Conservation (phyloP, 768 basidiomycete species). For the Pilatotrama ljubarskyi region DNA sequence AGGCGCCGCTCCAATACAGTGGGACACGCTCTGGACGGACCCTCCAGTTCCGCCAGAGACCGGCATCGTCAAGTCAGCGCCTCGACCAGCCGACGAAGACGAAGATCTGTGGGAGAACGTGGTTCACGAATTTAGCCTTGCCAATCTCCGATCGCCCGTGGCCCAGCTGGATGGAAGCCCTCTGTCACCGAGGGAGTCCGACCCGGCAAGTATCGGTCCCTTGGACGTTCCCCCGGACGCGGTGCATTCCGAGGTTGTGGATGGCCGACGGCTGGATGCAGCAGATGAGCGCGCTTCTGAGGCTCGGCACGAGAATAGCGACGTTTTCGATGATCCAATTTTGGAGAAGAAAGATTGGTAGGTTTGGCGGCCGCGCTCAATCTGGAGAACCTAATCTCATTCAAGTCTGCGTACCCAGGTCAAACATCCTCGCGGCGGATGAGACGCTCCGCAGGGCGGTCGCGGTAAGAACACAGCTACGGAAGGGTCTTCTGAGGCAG, state of each 20-base stretch:
- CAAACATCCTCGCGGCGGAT: background rate
- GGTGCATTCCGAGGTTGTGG: background rate
- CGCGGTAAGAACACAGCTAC: background rate
- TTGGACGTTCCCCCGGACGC: background rate
- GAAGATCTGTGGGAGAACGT: conserved; percentile 16
- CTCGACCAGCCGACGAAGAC: background rate
- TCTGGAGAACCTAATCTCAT: too few species aligned
- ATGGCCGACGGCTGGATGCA: background rate
- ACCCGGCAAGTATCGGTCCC: background rate
- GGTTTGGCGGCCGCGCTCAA: too few species aligned
- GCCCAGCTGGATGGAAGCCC: background rate
- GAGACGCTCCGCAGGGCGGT: conserved; percentile 6
- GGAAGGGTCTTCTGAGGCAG: conserved; percentile 13
- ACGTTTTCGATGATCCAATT: too few species aligned
- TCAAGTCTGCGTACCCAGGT: background rate
- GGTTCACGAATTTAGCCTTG: conserved; percentile 17
- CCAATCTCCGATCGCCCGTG: conserved; percentile 7
- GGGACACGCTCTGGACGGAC: conserved; percentile 19
- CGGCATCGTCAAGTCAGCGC: conserved; percentile 6
- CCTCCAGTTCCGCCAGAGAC: conserved; percentile 13
- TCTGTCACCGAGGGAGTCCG: background rate
- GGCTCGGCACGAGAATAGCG: too few species aligned
- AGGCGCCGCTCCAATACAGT: background rate
- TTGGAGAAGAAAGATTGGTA: too few species aligned
- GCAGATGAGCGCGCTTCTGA: background rate